Conservation (phyloP, 495 filamentous ascomycete genomes). For the Recurvomyces mirabilis region DNA sequence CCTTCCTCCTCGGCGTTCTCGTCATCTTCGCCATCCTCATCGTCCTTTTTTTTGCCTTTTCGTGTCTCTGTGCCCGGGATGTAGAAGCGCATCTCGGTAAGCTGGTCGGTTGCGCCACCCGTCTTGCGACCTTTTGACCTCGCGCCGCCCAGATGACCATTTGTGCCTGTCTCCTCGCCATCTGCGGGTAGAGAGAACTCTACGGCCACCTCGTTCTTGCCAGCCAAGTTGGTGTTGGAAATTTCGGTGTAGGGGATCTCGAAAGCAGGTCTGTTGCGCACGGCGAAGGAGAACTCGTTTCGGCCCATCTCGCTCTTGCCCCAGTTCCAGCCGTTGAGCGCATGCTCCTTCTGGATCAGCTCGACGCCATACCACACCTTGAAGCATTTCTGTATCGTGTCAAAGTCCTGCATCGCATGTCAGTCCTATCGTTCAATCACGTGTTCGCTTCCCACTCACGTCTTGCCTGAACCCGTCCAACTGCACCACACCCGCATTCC, state of each 20-base stretch:
- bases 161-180: constrained; percentile 55
- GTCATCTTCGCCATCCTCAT: constrained; percentile 24
- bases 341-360: constrained; percentile 84
- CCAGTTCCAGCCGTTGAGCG: constrained; percentile 98
- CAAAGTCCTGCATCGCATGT: constrained; percentile 55
- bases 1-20: constrained; percentile 59
- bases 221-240: constrained; percentile 93
- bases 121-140: constrained; percentile 77
- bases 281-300: constrained; percentile 88
- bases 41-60: constrained; percentile 59
- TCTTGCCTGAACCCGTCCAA: constrained; percentile 92
- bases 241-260: constrained; percentile 97
- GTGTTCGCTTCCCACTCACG: constrained; percentile 36
- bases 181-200: constrained; percentile 72
- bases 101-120: constrained; percentile 74
- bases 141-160: constrained; percentile 65
- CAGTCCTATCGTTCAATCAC: not conserved
- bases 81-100: constrained; percentile 98
- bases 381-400: constrained; percentile 79
- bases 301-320: constrained; percentile 96
- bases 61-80: constrained; percentile 84
- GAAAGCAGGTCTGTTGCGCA: constrained; percentile 93
- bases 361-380: constrained; percentile 93
- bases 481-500: constrained; percentile 76
- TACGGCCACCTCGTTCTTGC: constrained; percentile 94